Evolutionary conservation across 2,329 filamentous ascomycete genomes (phyloP).

Genomic region (Sporothrix phasma): DNA sequence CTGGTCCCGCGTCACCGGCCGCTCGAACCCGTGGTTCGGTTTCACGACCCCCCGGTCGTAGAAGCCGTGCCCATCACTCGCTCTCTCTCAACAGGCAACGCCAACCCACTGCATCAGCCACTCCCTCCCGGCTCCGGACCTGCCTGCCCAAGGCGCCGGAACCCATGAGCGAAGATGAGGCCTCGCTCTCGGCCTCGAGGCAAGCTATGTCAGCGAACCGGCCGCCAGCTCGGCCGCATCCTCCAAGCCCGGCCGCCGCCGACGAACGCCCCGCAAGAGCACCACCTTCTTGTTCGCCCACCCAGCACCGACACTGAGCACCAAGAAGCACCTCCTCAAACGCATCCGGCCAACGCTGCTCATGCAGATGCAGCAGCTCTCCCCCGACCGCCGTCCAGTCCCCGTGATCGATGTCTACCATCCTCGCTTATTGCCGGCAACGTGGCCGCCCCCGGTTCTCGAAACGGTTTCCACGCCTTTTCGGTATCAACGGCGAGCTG

Average conservation of each 20-base stretch:
- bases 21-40: conserved; percentile 36
- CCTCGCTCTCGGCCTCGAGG: conserved; percentile 35
- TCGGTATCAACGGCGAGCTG: conserved; percentile 51
- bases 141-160: conserved; percentile 14
- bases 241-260: conserved; percentile 27
- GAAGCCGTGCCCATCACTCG: conserved; percentile 14
- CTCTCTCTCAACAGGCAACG: conserved; percentile 7
- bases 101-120: neutral
- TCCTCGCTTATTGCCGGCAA: conserved; percentile 48
- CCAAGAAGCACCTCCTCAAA: conserved; percentile 55
- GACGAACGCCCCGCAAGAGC: conserved; percentile 40
- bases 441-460: conserved; percentile 49
- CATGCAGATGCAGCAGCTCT: conserved; percentile 61
- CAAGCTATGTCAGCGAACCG: conserved; percentile 36
- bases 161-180: conserved; percentile 41
- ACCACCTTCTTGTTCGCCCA: conserved; percentile 59
- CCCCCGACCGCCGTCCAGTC: conserved; percentile 48
- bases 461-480: conserved; percentile 53
- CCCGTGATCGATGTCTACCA: conserved; percentile 65
- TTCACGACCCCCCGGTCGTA: conserved; percentile 30
- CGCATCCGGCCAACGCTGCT: conserved; percentile 58
- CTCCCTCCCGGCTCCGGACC: conserved; percentile 13
- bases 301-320: conserved; percentile 48
- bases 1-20: conserved; percentile 2
- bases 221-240: conserved; percentile 28